Evolutionary conservation across 225 moss, liverwort and hornwort genomes (phyloP).

Genomic region (Marchantia paleacea): DNA sequence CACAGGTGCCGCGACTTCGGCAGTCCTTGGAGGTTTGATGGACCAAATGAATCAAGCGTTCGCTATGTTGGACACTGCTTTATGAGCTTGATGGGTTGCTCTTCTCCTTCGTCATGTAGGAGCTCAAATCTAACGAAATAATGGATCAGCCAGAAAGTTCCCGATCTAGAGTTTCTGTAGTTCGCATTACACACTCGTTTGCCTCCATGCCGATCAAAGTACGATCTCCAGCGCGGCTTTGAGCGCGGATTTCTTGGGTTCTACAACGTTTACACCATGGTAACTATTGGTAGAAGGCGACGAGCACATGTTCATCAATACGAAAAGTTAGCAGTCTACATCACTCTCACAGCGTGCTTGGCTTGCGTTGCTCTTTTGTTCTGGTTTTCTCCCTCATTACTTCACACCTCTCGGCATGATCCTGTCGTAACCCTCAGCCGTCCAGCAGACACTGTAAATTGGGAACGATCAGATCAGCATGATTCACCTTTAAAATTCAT

Average conservation of each 20-base stretch:
- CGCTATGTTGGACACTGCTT: background rate
- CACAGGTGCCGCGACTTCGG: background rate
- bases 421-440: background rate
- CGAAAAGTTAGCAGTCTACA: background rate
- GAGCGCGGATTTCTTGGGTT: background rate
- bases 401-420: background rate
- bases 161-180: background rate
- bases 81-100: background rate
- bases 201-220: background rate
- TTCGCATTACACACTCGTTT: background rate
- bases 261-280: background rate
- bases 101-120: background rate
- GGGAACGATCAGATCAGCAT: background rate
- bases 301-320: background rate
- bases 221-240: background rate
- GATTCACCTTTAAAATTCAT: background rate
- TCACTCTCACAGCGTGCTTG: background rate
- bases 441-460: background rate
- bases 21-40: background rate
- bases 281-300: conserved; percentile 1
- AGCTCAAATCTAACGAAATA: background rate
- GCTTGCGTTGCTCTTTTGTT: background rate
- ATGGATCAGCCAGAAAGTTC: background rate
- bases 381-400: background rate
- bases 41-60: background rate